phyloP scores from a whole-genome alignment of 306 rosid species.

The Alnus rubra region DNA sequence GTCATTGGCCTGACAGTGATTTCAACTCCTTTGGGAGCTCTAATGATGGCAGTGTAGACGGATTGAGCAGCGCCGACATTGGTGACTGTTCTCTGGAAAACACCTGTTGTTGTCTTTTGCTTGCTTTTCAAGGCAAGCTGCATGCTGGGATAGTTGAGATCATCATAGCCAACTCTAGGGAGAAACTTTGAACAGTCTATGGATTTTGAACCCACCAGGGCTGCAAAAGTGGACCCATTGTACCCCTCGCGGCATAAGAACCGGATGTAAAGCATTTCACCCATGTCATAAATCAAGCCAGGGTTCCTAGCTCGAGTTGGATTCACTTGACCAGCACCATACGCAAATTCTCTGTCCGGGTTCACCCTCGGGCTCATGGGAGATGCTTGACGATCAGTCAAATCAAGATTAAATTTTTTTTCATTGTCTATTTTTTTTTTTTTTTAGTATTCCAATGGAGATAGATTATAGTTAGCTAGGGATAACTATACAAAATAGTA shows the following conservation, averaged over 20 bases:
- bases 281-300: slow-evolving; percentile 76
- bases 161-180: slow-evolving; percentile 73
- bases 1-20: slow-evolving; percentile 52
- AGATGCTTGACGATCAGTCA: slow-evolving; percentile 42
- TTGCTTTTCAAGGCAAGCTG: slow-evolving; percentile 49
- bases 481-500: too few species aligned
- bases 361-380: slow-evolving; percentile 61
- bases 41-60: slow-evolving; percentile 55
- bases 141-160: slow-evolving; percentile 76
- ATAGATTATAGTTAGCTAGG: too few species aligned
- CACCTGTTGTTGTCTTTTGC: slow-evolving; percentile 31
- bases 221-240: slow-evolving; percentile 43
- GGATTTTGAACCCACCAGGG: slow-evolving; percentile 48
- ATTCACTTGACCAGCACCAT: slow-evolving; percentile 76
- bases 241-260: slow-evolving; percentile 85
- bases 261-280: slow-evolving; percentile 57
- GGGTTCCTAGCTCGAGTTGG: slow-evolving; percentile 68
- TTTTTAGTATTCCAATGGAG: too few species aligned
- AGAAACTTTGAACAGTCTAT: slow-evolving; percentile 64
- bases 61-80: slow-evolving; percentile 66
- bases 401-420: too few species aligned
- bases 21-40: slow-evolving; percentile 62
- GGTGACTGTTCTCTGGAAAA: slow-evolving; percentile 68
- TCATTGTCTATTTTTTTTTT: too few species aligned
- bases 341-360: slow-evolving; percentile 69